Conservation (phyloP, 345 rosid genomes). For the Eucalyptus leucophloia region DNA sequence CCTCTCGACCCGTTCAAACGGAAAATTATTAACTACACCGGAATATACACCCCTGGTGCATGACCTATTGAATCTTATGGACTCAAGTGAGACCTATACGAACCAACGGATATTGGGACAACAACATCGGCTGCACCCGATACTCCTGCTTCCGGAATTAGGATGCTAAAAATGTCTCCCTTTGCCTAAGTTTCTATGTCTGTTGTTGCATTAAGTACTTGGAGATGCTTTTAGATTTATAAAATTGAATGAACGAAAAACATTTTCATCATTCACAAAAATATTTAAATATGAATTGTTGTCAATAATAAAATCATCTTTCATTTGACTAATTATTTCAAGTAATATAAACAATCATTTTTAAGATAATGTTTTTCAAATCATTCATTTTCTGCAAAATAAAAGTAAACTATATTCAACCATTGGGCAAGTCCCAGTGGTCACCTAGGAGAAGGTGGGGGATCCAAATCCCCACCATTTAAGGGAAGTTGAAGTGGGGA, state of each 20-base stretch:
- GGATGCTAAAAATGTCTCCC: not conserved
- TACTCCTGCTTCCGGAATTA: not conserved
- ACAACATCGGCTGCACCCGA: not conserved
- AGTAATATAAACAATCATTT: accelerated
- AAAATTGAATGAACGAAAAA: too few relatives aligned
- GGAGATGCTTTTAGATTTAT: not conserved
- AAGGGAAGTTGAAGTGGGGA: accelerated
- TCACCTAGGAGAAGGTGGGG: accelerated
- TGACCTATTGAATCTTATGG: accelerated
- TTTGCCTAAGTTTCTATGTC: not conserved
- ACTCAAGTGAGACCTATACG: not conserved
- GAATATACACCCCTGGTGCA: not conserved
- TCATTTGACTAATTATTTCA: not conserved
- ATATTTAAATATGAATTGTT: not conserved
- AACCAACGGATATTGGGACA: not conserved
- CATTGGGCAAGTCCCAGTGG: accelerated
- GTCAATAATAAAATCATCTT: not conserved
- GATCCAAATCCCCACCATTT: accelerated
- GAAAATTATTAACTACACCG: not conserved
- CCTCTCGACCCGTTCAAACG: not conserved
- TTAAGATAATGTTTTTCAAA: accelerated
- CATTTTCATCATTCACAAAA: not conserved
- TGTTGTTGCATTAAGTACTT: not conserved
- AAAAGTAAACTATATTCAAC: accelerated
- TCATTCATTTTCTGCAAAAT: accelerated